Evolutionary conservation across 2,329 filamentous ascomycete species (phyloP).

Genomic region (Blumeria hordei): DNA sequence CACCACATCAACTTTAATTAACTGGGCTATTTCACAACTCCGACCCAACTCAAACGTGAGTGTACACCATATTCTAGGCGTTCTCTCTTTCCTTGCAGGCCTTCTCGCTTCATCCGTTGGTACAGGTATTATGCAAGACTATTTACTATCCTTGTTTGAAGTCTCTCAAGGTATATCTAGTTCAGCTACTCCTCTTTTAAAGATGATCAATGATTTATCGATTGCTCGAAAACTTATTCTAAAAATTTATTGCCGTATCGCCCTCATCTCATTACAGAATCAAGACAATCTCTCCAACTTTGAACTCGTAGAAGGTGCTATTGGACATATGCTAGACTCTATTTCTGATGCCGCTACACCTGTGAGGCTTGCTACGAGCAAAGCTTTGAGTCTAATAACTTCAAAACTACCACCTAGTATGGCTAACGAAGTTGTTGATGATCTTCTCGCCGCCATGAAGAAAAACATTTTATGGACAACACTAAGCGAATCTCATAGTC

Average conservation of each 20-base stretch:
- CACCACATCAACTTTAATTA: conserved; percentile 40
- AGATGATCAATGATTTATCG: conserved; percentile 42
- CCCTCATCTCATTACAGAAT: conserved; percentile 27
- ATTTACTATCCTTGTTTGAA: conserved; percentile 41
- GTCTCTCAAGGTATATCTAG: conserved; percentile 34
- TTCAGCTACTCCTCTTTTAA: conserved; percentile 23
- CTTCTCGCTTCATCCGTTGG: conserved; percentile 45
- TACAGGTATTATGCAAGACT: conserved; percentile 46
- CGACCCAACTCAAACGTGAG: conserved; percentile 19
- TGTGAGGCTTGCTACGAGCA: conserved; percentile 74
- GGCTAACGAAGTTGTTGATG: conserved; percentile 69
- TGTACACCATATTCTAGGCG: conserved; percentile 48
- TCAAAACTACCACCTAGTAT: conserved; percentile 57
- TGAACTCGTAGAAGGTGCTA: conserved; percentile 50
- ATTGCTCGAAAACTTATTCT: conserved; percentile 60
- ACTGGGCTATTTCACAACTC: conserved; percentile 34
- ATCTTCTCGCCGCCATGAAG: conserved; percentile 47
- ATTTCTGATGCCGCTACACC: conserved; percentile 76
- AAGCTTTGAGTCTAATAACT: conserved; percentile 70
- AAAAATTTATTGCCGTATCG: conserved; percentile 59
- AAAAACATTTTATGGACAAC: conserved; percentile 28
- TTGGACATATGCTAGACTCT: conserved; percentile 56
- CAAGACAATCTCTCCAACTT: conserved; percentile 6
- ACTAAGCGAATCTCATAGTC: conserved; percentile 12
- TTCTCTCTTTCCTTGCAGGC: conserved; percentile 57